Evolutionary conservation across 495 filamentous ascomycete genomes (phyloP), one percentile per base, ranked within the genome.

Genomic region (Extremus antarcticus): DNA sequence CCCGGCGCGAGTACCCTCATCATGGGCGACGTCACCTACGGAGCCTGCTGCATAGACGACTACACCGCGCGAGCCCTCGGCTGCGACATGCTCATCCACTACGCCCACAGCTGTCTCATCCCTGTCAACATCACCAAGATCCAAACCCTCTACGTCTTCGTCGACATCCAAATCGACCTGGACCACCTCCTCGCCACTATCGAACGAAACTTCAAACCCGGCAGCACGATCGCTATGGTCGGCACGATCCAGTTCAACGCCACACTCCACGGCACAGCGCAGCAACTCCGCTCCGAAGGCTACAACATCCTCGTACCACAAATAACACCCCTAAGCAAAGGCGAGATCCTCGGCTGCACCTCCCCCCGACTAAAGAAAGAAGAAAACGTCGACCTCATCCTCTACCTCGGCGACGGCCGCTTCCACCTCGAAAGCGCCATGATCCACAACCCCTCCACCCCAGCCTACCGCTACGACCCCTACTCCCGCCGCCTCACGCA

Each of bases 241-340:
- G 92, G 91, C 16, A 99, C 92, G 3, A 99, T 99, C 56, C 92
- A 99, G 63, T 99, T 99, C 76, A 99, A 99, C 70, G 86, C 88
- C 7, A 94, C 92, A 0, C 81, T 99, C 24, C 92, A 99, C 69
- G 84, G 82, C 16, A 77, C 91, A 10, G 81, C 81, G 52, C 74
- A 83, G 9, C 74, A 79, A 0, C 77, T 99, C 4, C 87, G 95
- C 54, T 78, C 78, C 32, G 83, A 83, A 3, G 94, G 94, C 22
- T 96, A 86, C 76, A 78, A 75, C 22, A 78, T 95, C 11, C 61
- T 94, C 24, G 85, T 97, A 41, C 92, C 92, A 0, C 94, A 97
- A 65, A 94, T 94, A 53, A 81, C 82, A n/a, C 92, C 92, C 0
- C 69, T 99, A 2, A 89, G 84, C 23, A 91, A 87, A 65, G 92